Evolutionary conservation across 148 eudicot species (phyloP), one percentile per base, ranked within the genome.

Genomic region (Heliosperma pusillum): DNA sequence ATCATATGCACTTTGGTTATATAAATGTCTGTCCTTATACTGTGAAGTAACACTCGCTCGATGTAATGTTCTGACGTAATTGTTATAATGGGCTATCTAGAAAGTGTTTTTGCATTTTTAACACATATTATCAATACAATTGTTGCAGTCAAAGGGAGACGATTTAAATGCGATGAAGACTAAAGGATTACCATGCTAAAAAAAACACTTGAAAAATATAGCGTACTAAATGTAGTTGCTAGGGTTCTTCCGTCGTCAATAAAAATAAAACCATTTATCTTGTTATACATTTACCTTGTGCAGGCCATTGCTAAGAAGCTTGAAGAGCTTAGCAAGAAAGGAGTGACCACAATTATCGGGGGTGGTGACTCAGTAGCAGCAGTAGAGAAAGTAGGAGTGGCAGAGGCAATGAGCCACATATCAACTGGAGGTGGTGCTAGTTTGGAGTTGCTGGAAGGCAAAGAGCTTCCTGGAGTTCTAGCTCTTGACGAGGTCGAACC

Each of bases 371-470:
- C 98, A 0, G 97, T 93, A 65, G 96, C 98, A 8, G 97, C 97
- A 21, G 97, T 91, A 7, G 97, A 91, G 81, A 91, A 91, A 69
- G 97, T 87, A 20, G 97, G 97, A 78, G 88, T 93, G 6, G 98
- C 98, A 1, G 91, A 87, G 67, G 80, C 88, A 56, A 93, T 93
- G 97, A 93, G 97, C 86, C 98, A 93, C 81, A 93, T 93, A 71
- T 93, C 98, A 42, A 93, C 97, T 2, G 97, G 98, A 15, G 98
- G 98, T 74, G 98, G 98, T 80, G 98, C 97, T 74, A 91, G 97
- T 79, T 88, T 93, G 88, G 98, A 93, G 87, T 81, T 93, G 65
- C 82, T 93, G 82, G 96, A 93, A 84, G 98, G 98, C 73, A 93
- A 93, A 88, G 82, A 84, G 33, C 90, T 91, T 75, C 98, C 98